phyloP scores from a whole-genome alignment of 148 eudicot species.

The Chenopodium berlandieri region DNA sequence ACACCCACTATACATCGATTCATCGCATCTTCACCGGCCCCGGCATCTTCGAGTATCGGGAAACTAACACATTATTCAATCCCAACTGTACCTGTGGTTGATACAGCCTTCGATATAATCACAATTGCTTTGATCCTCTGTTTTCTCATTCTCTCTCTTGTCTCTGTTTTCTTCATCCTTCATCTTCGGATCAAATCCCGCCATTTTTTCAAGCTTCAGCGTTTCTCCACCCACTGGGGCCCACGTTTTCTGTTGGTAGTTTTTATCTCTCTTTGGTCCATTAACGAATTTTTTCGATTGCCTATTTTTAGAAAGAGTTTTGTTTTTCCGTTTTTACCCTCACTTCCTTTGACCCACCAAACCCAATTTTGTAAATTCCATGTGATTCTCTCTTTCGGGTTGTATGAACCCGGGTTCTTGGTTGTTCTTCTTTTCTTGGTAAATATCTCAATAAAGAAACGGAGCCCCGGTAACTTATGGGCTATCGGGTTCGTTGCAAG shows the following conservation, averaged over 20 bases:
- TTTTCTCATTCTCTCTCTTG: conserved; percentile 43
- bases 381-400: conserved; percentile 58
- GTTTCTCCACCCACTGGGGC: conserved; percentile 55
- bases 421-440: conserved; percentile 53
- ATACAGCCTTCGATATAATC: conserved; percentile 38
- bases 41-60: not conserved
- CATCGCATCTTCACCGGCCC: not conserved
- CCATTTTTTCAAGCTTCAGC: conserved; percentile 30
- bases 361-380: conserved; percentile 45
- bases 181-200: conserved; percentile 45
- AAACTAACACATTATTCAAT: conserved; percentile 6
- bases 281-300: conserved; percentile 46
- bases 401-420: conserved; percentile 63
- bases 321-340: conserved; percentile 32
- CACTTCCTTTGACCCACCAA: conserved; percentile 28
- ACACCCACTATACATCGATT: conserved; percentile 1
- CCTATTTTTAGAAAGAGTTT: conserved; percentile 35
- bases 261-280: conserved; percentile 43
- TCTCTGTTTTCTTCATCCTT: conserved; percentile 42
- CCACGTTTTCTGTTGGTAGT: conserved; percentile 49
- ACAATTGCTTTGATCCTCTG: conserved; percentile 32
- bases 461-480: conserved; percentile 31
- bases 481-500: conserved; percentile 31
- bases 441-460: conserved; percentile 44
- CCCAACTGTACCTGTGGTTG: conserved; percentile 20